phyloP scores from a whole-genome alignment of 1,284 basidiomycete genomes.

The Boletus mariae region DNA sequence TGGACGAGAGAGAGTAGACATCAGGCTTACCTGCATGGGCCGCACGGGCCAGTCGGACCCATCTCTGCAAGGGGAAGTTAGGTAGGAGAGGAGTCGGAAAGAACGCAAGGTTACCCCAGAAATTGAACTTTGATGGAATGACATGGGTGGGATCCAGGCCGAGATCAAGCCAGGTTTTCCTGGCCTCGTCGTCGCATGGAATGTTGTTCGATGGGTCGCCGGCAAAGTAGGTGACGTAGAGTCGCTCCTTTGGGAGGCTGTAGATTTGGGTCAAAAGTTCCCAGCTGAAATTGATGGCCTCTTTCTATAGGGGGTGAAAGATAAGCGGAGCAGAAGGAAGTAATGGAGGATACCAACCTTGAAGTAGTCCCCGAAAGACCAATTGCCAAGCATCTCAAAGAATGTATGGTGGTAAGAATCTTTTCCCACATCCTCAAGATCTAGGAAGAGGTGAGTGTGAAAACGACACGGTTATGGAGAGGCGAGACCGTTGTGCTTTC shows the following conservation, averaged over 20 bases:
- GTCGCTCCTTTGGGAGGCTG: slow-evolving; percentile 82
- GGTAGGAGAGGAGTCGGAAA: slow-evolving; percentile 35
- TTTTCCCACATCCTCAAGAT: slow-evolving; percentile 97
- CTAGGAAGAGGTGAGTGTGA: slow-evolving; percentile 39
- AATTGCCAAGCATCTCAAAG: slow-evolving; percentile 99
- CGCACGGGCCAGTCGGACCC: slow-evolving; percentile 97
- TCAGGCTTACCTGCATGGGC: slow-evolving; percentile 77
- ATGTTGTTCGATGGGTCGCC: slow-evolving; percentile 87
- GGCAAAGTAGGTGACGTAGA: slow-evolving; percentile 98
- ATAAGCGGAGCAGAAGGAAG: neutral
- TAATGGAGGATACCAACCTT: slow-evolving; percentile 54
- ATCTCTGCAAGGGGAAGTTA: slow-evolving; percentile 63
- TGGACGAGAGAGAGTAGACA: neutral
- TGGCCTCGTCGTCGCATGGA: slow-evolving; percentile 85
- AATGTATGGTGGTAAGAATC: slow-evolving; percentile 97
- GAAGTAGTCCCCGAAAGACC: slow-evolving; percentile 99
- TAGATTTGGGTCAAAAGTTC: slow-evolving; percentile 89
- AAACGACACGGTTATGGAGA: neutral
- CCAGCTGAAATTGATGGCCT: slow-evolving; percentile 92
- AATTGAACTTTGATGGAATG: slow-evolving; percentile 95
- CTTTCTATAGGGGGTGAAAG: slow-evolving; percentile 58
- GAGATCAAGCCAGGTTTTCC: slow-evolving; percentile 81
- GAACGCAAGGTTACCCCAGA: slow-evolving; percentile 97
- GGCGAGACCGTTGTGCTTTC: slow-evolving; percentile 91
- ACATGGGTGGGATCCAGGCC: slow-evolving; percentile 90